Percentiles rank a stretch among this genome's conserved stretches.
Evolutionary conservation across 192 early-diverging fungal species (phyloP).

Genomic region (Podila minutissima): DNA sequence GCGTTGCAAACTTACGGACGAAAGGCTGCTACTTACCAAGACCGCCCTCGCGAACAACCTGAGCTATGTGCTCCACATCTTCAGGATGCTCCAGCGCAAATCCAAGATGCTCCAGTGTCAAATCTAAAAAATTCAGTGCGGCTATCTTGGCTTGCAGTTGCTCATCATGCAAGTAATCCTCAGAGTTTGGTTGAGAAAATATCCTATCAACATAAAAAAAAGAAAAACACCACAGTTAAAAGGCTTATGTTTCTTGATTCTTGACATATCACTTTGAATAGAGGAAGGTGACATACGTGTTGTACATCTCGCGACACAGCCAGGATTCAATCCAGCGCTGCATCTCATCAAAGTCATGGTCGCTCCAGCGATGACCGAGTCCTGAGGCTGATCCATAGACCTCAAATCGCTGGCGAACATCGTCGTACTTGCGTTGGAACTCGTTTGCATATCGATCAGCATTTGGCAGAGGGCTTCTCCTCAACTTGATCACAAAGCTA

Average conservation of each 20-base stretch:
- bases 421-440: constrained; percentile 43
- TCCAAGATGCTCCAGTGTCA: constrained; percentile 68
- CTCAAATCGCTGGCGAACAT: constrained; percentile 34
- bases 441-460: constrained; percentile 36
- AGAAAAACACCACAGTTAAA: too few relatives aligned
- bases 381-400: constrained; percentile 37
- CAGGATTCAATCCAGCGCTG: constrained; percentile 57
- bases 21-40: constrained; percentile 9
- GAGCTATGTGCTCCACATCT: constrained; percentile 51
- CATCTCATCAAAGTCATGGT: constrained; percentile 37
- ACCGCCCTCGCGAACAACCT: constrained; percentile 52
- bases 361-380: constrained; percentile 32
- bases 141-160: constrained; percentile 72
- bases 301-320: constrained; percentile 57
- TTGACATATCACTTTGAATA: background rate
- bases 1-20: too few relatives aligned
- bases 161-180: constrained; percentile 70
- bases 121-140: constrained; percentile 70
- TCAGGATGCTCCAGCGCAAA: constrained; percentile 53
- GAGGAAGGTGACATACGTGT: constrained; percentile 9
- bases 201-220: constrained; percentile 12
- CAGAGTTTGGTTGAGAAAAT: constrained; percentile 48
- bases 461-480: constrained; percentile 16
- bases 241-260: too few relatives aligned
- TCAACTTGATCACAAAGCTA: constrained; percentile 23